phyloP scores from a whole-genome alignment of 139 green algal genomes.

The Eudorina sp. region DNA sequence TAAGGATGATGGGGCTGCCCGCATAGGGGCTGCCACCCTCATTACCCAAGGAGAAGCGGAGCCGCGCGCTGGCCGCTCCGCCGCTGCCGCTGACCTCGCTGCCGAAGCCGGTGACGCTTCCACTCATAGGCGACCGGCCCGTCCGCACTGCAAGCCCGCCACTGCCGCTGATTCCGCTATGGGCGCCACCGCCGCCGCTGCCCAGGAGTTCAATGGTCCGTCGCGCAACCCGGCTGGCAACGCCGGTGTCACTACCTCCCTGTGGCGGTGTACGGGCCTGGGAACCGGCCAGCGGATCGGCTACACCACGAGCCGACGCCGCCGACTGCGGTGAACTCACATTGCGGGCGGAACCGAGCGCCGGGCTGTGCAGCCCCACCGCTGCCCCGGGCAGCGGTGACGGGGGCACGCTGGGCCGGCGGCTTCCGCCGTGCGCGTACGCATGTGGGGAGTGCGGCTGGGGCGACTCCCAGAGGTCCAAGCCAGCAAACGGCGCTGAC shows the following conservation, averaged over 20 bases:
- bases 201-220: neutral
- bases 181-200: constrained; percentile 1
- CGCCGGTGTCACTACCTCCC: too few species aligned
- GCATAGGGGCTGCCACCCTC: neutral
- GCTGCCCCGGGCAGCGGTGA: neutral
- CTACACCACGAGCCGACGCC: neutral
- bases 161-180: too few species aligned
- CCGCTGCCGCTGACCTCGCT: constrained; percentile 7
- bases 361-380: neutral
- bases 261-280: too few species aligned
- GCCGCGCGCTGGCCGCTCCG: neutral
- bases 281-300: too few species aligned
- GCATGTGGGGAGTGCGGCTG: neutral
- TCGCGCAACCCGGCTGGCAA: neutral
- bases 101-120: neutral
- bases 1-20: neutral
- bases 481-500: neutral
- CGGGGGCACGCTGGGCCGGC: neutral
- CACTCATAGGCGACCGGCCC: neutral
- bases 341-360: neutral
- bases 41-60: neutral
- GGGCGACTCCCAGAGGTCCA: constrained; percentile 1
- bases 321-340: neutral
- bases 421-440: neutral
- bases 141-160: neutral